These are phyloP conservation scores for Rhizopogon sp. DNA, from an alignment of 768 basidiomycete genomes.

Conservation along the genomic window DNA sequence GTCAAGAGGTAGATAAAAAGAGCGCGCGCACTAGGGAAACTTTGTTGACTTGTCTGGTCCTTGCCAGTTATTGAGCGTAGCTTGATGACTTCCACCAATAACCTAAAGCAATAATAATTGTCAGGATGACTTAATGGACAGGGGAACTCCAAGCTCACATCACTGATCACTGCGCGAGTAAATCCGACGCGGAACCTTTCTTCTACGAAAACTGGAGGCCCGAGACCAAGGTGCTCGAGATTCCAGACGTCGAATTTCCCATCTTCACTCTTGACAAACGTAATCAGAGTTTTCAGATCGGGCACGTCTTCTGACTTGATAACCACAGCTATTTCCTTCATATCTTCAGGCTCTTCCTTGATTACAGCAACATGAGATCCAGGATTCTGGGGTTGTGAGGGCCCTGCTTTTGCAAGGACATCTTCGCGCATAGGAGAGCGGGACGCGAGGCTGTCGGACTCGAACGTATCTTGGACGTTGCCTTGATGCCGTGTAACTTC, in stretches of 20 bases:
- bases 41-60: not conserved
- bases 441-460: not conserved
- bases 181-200: slow-evolving; percentile 8
- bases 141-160: slow-evolving; percentile 1
- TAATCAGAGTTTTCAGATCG: not conserved
- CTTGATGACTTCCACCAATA: not conserved
- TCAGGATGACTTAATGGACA: not conserved
- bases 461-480: not conserved
- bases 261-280: slow-evolving; percentile 6
- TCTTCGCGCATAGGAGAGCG: not conserved
- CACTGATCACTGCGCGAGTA: slow-evolving; percentile 11
- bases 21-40: not conserved
- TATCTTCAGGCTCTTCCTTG: not conserved
- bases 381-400: not conserved
- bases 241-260: slow-evolving; percentile 6
- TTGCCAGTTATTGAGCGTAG: not conserved
- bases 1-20: not conserved
- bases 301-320: slow-evolving; percentile 6
- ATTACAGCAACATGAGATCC: not conserved
- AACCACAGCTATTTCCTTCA: not conserved
- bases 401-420: not conserved
- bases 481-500: not conserved
- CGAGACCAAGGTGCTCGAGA: slow-evolving; percentile 5
- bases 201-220: slow-evolving; percentile 6
- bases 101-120: not conserved